Percentiles rank a stretch among this genome's conserved stretches.
These are phyloP conservation scores for Westerdykella aurantiaca DNA, from an alignment of 2,329 filamentous ascomycete genomes.

Conservation along the genomic window DNA sequence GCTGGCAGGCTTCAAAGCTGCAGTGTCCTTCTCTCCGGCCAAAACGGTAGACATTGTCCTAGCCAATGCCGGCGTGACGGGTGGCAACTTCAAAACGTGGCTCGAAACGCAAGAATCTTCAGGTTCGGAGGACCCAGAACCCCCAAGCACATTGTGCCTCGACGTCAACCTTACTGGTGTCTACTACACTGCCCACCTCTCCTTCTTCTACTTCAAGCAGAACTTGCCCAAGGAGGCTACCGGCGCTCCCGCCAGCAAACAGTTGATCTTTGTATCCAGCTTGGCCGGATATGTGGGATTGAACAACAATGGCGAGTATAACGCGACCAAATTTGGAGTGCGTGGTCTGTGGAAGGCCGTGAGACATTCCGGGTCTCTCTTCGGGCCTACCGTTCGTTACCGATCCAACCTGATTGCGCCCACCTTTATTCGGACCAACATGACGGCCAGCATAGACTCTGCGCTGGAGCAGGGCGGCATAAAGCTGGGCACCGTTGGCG, in stretches of 20 bases:
- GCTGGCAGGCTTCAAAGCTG: slow-evolving; percentile 25
- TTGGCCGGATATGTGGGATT: slow-evolving; percentile 13
- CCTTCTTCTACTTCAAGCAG: slow-evolving; percentile 27
- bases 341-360: slow-evolving; percentile 12
- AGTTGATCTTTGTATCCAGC: slow-evolving; percentile 14
- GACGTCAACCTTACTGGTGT: slow-evolving; percentile 24
- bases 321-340: slow-evolving; percentile 12
- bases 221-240: not conserved
- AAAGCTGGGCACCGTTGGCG: slow-evolving; percentile 10
- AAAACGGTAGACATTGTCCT: slow-evolving; percentile 26
- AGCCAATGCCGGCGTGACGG: slow-evolving; percentile 19
- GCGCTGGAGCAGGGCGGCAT: slow-evolving; percentile 4
- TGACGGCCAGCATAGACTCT: slow-evolving; percentile 5
- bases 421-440: slow-evolving; percentile 9
- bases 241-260: slow-evolving; percentile 4
- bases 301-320: slow-evolving; percentile 10
- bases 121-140: slow-evolving; percentile 10
- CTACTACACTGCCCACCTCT: slow-evolving; percentile 24
- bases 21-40: slow-evolving; percentile 14
- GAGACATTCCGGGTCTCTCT: slow-evolving; percentile 2
- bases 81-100: slow-evolving; percentile 5
- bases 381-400: slow-evolving; percentile 1
- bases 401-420: slow-evolving; percentile 16
- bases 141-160: slow-evolving; percentile 19
- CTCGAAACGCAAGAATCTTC: slow-evolving; percentile 1